Evolutionary conservation across 768 basidiomycete genomes (phyloP).

Genomic region (Termitomyces sp.): DNA sequence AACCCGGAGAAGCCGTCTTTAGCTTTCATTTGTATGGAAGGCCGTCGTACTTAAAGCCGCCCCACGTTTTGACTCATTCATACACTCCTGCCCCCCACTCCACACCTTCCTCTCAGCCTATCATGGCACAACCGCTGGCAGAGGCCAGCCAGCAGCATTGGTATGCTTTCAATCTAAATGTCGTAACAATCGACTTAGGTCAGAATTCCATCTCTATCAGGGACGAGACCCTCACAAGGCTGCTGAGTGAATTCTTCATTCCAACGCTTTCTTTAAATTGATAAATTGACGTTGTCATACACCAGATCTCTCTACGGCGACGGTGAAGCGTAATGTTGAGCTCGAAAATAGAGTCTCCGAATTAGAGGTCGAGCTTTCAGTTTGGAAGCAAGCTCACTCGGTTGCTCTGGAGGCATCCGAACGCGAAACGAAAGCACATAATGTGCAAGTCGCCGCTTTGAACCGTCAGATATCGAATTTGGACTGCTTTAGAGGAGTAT

Average conservation of each 20-base stretch:
- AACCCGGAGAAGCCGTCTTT: conserved; percentile 50
- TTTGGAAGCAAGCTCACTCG: conserved; percentile 70
- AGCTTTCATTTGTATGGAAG: conserved; percentile 42
- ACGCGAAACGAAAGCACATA: conserved; percentile 60
- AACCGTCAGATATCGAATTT: conserved; percentile 58
- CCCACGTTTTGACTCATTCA: conserved; percentile 31
- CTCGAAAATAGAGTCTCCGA: conserved; percentile 62
- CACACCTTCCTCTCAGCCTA: conserved; percentile 30
- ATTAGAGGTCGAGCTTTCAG: conserved; percentile 60
- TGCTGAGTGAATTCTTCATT: conserved; percentile 40
- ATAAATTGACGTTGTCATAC: conserved; percentile 4
- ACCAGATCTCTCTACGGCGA: conserved; percentile 57
- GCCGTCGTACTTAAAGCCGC: conserved; percentile 42
- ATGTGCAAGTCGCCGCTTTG: conserved; percentile 58
- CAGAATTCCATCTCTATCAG: conserved; percentile 26
- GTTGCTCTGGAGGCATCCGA: conserved; percentile 56
- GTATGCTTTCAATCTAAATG: conserved; percentile 30
- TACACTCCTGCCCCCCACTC: conserved; percentile 31
- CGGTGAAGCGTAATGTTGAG: conserved; percentile 56
- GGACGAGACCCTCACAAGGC: conserved; percentile 60
- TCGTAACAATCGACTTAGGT: conserved; percentile 8
- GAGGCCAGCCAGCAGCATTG: conserved; percentile 62
- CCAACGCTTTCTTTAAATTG: not conserved
- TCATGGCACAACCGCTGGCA: conserved; percentile 52
- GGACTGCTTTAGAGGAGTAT: conserved; percentile 41